These are phyloP conservation scores for Quercus robur DNA, from an alignment of 306 rosid species.

Conservation along the genomic window DNA sequence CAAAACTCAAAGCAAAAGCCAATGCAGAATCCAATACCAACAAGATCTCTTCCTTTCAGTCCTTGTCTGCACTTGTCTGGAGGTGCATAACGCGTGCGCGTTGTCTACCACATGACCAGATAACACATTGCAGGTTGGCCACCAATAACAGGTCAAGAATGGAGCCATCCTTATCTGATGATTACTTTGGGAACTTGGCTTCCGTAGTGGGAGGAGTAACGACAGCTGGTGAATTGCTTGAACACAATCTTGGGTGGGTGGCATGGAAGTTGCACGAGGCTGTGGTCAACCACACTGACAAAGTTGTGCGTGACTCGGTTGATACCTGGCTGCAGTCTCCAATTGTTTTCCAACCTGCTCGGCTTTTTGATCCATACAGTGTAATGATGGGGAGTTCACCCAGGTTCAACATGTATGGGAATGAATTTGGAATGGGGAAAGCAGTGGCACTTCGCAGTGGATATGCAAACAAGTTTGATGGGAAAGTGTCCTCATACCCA, in stretches of 20 bases:
- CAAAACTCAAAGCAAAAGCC: no score
- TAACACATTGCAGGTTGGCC: no score
- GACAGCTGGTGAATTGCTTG: no score
- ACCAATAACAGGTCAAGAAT: constrained; percentile 22
- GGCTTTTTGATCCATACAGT: background rate
- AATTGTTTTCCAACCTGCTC: background rate
- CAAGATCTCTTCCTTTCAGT: no score
- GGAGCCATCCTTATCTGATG: constrained; percentile 34
- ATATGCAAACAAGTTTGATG: constrained; percentile 42
- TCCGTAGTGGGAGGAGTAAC: background rate
- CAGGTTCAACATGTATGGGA: constrained; percentile 23
- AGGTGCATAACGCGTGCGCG: no score
- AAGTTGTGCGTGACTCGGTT: background rate
- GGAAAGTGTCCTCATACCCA: no score
- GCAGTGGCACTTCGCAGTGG: constrained; percentile 53
- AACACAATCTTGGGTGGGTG: no score
- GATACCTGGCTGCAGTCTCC: constrained; percentile 44
- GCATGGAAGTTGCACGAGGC: no score
- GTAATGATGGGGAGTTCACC: constrained; percentile 57
- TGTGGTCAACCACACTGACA: constrained; percentile 22
- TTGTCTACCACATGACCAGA: no score
- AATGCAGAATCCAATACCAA: no score
- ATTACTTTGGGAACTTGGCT: constrained; percentile 52
- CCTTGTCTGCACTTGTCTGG: no score
- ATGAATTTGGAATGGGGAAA: constrained; percentile 68